phyloP scores from a whole-genome alignment of 495 filamentous ascomycete species.

The Penicillium alfredii region DNA sequence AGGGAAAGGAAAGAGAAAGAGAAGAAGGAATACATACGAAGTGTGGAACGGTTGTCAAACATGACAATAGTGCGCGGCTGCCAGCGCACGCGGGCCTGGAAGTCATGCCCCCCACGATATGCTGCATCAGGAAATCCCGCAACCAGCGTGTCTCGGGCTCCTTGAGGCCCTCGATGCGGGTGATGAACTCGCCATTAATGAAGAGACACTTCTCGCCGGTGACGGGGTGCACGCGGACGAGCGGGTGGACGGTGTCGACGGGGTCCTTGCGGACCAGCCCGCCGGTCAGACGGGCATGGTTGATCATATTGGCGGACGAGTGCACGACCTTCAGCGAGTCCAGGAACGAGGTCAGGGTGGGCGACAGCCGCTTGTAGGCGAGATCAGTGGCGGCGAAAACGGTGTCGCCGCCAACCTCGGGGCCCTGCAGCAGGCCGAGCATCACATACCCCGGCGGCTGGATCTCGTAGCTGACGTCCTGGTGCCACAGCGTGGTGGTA shows the following conservation, averaged over 20 bases:
- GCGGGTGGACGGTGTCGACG: conserved; percentile 62
- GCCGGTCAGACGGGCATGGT: conserved; percentile 54
- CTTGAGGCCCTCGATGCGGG: conserved; percentile 65
- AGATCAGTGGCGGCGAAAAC: conserved; percentile 70
- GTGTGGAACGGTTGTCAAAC: conserved; percentile 64
- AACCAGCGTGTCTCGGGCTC: conserved; percentile 53
- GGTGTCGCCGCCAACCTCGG: conserved; percentile 67
- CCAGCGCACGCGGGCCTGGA: conserved; percentile 86
- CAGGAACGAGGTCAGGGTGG: conserved; percentile 63
- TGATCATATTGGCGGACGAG: conserved; percentile 68
- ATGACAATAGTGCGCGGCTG: conserved; percentile 76
- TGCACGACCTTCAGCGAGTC: conserved; percentile 68
- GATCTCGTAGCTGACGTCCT: conserved; percentile 56
- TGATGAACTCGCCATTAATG: conserved; percentile 76
- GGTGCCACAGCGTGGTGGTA: conserved; percentile 53
- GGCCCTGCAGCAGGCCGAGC: conserved; percentile 51
- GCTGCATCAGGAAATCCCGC: conserved; percentile 83
- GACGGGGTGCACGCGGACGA: conserved; percentile 68
- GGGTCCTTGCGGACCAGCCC: conserved; percentile 65
- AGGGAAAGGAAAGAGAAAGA: conserved; percentile 2
- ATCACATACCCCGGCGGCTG: conserved; percentile 54
- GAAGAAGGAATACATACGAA: conserved; percentile 39
- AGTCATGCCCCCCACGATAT: conserved; percentile 78
- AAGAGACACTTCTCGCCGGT: conserved; percentile 78
- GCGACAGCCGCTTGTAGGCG: conserved; percentile 68